Evolutionary conservation across 75 land plant genomes (phyloP), one percentile per base, ranked within the genome.

Genomic region (Adiantum capillusveneris): DNA sequence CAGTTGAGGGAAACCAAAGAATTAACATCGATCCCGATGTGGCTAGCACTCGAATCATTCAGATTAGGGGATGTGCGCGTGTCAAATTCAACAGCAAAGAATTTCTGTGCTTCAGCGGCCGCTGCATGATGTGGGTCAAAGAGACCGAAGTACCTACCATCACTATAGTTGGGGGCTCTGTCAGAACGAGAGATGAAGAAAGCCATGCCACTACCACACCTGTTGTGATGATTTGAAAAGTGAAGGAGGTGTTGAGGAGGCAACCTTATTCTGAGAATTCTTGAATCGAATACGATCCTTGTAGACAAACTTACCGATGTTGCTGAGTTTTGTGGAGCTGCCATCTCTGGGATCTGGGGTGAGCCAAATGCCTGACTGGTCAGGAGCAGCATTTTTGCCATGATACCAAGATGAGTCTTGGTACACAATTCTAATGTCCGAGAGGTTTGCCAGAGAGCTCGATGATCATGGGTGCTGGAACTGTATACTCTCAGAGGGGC

Each of bases 71-170:
- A 22, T 6, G 1, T 22, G 29, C 2, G 1, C 28, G 55, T 53
- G 14, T 53, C 55, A 14, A 53, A 53, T 14, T 53, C 55, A 2
- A 53, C 55, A 5, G 55, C 55, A 27, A 53, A 53, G 55, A 53
- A 53, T n/a, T n/a, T n/a, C n/a, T n/a, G n/a, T 3, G 37, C 9
- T 11, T 2, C 25, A 14, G 18, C 25, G 14, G 28, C 2, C 27
- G 28, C 3, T 34, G 9, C 7, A 6, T 53, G 18, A 13, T 53
- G 2, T 2, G 25, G 29, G 28, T 24, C 14, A 2, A 53, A 5
- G 28, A 53, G 55, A 27, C 55, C 55, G 12, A 53, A 27, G 28
- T 25, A 25, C 1, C 55, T 27, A 9, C 3, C 9, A 7, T 22
- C 16, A 27, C 28, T 26, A 25, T 26, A 2, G 25, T 24, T 3